Base-by-base conservation (phyloP, 75 land plant genomes). In the Sequoiadendron giganteum region DNA sequence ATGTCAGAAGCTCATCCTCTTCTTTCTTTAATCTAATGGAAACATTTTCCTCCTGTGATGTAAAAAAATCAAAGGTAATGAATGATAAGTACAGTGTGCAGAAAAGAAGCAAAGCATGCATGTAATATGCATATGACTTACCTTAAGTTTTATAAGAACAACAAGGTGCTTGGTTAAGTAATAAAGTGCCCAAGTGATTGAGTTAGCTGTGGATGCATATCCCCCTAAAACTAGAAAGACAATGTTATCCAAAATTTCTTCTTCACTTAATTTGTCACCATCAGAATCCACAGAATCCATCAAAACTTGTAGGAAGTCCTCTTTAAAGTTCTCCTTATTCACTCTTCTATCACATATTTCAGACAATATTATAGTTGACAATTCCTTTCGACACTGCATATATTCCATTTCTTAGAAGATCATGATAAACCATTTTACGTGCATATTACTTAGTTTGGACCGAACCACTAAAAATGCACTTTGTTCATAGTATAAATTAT, bases 221-320 rank as follows among this genome's bases (percentile, higher is more conserved):
- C 90, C 92, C 13, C 61, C 90, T 15, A 84, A n/a, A 28, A 92
- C 68, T 47, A 92, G 86, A 79, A 87, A 58, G 1, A 91, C 83
- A 11, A 91, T 87, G 82, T 90, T 89, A 79, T 91, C 92, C 19
- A 91, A 28, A 18, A 93, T 88, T 54, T 93, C 89, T 40, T 91
- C 70, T 10, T 89, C 93, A 39, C 85, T 83, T 61, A 93, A 78
- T 43, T 36, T 78, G 4, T 90, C 72, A 9, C 92, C 90, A 18
- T 88, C 38, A 1, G 86, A 87, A 82, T 93, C 92, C 83, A 34
- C 73, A 21, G 75, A 58, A 36, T 65, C 47, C 76, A 86, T 86
- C 77, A 70, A 34, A 19, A 13, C 18, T 18, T 86, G 76, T 4
- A 86, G 10, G 39, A 86, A 86, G 47, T 86, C 77, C 45, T 86